Evolutionary conservation across 495 filamentous ascomycete genomes (phyloP).

Genomic region (Xylaria castorea): DNA sequence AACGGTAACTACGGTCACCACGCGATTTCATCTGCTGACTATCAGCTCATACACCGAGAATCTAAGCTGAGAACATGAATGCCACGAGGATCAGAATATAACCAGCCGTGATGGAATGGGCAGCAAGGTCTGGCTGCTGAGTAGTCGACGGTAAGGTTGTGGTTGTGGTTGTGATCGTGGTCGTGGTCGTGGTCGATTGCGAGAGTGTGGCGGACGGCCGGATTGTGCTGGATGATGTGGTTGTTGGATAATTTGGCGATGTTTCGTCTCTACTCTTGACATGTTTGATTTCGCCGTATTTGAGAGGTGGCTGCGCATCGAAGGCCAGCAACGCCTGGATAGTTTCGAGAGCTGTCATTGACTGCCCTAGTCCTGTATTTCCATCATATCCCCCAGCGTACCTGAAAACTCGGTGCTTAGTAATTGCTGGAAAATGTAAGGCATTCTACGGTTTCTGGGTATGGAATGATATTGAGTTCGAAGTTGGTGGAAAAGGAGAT

Average conservation of each 20-base stretch:
- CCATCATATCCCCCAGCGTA: constrained; percentile 65
- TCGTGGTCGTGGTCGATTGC: not conserved
- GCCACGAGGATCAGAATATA: not conserved
- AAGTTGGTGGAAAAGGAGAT: constrained; percentile 8
- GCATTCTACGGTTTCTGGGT: not conserved
- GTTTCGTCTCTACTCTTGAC: constrained; percentile 32
- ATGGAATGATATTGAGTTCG: not conserved
- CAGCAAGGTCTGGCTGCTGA: not conserved
- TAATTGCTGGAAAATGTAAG: not conserved
- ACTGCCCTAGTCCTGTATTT: constrained; percentile 66
- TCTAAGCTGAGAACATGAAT: constrained; percentile 1
- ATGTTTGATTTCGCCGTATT: constrained; percentile 51
- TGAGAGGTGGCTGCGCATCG: constrained; percentile 46
- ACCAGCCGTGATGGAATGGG: not conserved
- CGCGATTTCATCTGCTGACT: not conserved
- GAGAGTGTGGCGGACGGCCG: not conserved
- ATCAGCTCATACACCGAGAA: not conserved
- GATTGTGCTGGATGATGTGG: not conserved
- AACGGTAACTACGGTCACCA: not conserved
- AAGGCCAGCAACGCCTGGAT: constrained; percentile 63
- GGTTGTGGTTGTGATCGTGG: too few relatives aligned
- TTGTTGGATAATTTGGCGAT: not conserved
- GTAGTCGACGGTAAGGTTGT: not conserved
- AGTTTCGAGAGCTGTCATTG: constrained; percentile 74
- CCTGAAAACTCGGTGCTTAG: constrained; percentile 8